Evolutionary conservation across 495 filamentous ascomycete genomes (phyloP), one percentile per base, ranked within the genome.

Genomic region (Trichoderma erinaceum): DNA sequence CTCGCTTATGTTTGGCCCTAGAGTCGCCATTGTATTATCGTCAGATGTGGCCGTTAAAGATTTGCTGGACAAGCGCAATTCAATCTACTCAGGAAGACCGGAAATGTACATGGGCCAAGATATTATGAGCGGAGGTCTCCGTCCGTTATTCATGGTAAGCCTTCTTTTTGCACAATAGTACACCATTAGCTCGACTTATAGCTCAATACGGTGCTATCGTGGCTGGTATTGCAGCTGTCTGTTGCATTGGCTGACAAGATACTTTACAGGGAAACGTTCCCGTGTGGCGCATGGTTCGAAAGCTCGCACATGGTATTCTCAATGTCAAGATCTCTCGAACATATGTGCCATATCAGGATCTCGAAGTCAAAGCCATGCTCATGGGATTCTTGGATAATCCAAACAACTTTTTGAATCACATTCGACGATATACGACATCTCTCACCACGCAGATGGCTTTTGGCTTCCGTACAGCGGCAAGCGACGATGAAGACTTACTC

Each of bases 381-480:
- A 69, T 75, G 65, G 82, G 80, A 38, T 70, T 84, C 56, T 70
- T 81, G 8, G 75, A 76, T 15, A 66, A 72, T 27, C 78, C 77
- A 6, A 66, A 82, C 65, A 18, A 71, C 65, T 75, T 82, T 72
- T 68, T 82, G n/a, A 75, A 82, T 64, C 80, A 85, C 69, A 80
- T 86, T 61, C 78, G 83, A 13, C 78, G 84, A 56, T 87, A 84
- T 71, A 78, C 83, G 23, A 83, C 82, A 68, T 78, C 84, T 6
- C 73, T 86, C n/a, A 82, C 82, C 5, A 86, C 84, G 10, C 82
- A 79, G 29, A 86, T 86, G 81, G 76, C 84, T 8, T 87, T 82
- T 68, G 84, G 84, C 44, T 85, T 78, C 73, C 78, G 84, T 16
- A 81, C 79, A 5, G 70, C 78, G 0, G 78, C 74, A 6, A 79